Evolutionary conservation across 768 basidiomycete genomes (phyloP).

Genomic region (Cytidiella melzeri): DNA sequence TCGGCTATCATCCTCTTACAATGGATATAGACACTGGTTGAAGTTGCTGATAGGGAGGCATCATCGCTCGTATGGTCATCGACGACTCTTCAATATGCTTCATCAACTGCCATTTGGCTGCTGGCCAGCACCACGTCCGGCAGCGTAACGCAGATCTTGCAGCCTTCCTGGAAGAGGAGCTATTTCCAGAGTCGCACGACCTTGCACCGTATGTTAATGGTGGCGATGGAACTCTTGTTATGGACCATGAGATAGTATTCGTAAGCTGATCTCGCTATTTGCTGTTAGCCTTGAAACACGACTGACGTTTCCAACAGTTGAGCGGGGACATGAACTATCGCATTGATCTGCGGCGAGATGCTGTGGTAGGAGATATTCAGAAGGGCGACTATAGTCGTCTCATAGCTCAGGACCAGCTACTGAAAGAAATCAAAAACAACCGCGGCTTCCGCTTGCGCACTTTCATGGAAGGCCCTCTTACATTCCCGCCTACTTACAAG

Average conservation of each 20-base stretch:
- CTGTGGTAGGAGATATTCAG: conserved; percentile 66
- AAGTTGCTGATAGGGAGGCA: conserved; percentile 68
- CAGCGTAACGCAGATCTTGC: conserved; percentile 85
- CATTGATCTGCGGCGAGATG: conserved; percentile 87
- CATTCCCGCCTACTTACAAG: conserved; percentile 91
- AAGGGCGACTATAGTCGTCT: conserved; percentile 60
- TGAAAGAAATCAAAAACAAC: conserved; percentile 84
- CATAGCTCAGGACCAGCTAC: conserved; percentile 77
- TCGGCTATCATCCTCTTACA: no score
- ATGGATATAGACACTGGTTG: no score
- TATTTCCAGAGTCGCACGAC: conserved; percentile 54
- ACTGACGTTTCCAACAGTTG: conserved; percentile 37
- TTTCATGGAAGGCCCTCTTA: conserved; percentile 78
- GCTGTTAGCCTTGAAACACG: no score
- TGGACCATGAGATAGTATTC: conserved; percentile 94
- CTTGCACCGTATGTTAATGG: conserved; percentile 76
- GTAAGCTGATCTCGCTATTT: no score
- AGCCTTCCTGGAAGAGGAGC: conserved; percentile 75
- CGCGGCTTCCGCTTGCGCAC: conserved; percentile 80
- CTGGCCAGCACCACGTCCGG: conserved; percentile 79
- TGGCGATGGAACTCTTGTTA: conserved; percentile 86
- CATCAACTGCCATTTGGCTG: conserved; percentile 96
- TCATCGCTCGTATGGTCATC: conserved; percentile 82
- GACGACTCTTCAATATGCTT: conserved; percentile 93
- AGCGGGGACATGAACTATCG: conserved; percentile 98